These are phyloP conservation scores for Pseudocercospora crystallina DNA, from an alignment of 2,329 filamentous ascomycete species.

Conservation along the genomic window DNA sequence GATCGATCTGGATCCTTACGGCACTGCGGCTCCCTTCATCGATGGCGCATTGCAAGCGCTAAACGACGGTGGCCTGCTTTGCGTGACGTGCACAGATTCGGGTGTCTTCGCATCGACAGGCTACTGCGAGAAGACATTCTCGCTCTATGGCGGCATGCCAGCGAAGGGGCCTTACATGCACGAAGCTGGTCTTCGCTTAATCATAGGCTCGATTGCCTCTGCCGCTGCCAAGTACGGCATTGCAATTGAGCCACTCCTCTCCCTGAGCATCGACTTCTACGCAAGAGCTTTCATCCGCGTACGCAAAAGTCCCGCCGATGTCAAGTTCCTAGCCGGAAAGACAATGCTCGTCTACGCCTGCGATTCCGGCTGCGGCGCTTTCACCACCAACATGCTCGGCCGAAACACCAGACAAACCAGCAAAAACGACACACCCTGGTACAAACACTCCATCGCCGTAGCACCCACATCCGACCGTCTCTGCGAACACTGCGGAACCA, in stretches of 20 bases:
- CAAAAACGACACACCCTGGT: slow-evolving; percentile 68
- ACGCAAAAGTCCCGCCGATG: slow-evolving; percentile 73
- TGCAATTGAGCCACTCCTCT: slow-evolving; percentile 84
- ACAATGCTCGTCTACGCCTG: slow-evolving; percentile 93
- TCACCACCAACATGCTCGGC: slow-evolving; percentile 77
- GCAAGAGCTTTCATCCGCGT: slow-evolving; percentile 84
- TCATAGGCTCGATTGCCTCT: slow-evolving; percentile 77
- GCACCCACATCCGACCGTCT: slow-evolving; percentile 65
- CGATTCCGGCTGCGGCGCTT: slow-evolving; percentile 86
- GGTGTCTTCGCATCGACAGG: slow-evolving; percentile 92
- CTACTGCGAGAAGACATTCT: slow-evolving; percentile 90
- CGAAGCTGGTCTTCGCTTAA: slow-evolving; percentile 82
- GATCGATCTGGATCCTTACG: slow-evolving; percentile 95
- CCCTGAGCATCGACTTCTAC: slow-evolving; percentile 95
- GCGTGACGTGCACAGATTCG: slow-evolving; percentile 94
- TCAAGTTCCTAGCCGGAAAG: slow-evolving; percentile 87
- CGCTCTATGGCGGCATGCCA: slow-evolving; percentile 88
- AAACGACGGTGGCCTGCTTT: slow-evolving; percentile 84
- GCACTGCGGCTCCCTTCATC: slow-evolving; percentile 87
- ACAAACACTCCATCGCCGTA: slow-evolving; percentile 74
- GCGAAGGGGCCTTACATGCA: slow-evolving; percentile 83
- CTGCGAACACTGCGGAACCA: slow-evolving; percentile 82
- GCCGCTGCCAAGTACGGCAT: slow-evolving; percentile 83
- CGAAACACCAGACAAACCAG: slow-evolving; percentile 65
- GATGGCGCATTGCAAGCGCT: slow-evolving; percentile 87